Evolutionary conservation across 2,329 filamentous ascomycete species (phyloP), one percentile per base, ranked within the genome.

Genomic region (Amylocarpus encephaloides): DNA sequence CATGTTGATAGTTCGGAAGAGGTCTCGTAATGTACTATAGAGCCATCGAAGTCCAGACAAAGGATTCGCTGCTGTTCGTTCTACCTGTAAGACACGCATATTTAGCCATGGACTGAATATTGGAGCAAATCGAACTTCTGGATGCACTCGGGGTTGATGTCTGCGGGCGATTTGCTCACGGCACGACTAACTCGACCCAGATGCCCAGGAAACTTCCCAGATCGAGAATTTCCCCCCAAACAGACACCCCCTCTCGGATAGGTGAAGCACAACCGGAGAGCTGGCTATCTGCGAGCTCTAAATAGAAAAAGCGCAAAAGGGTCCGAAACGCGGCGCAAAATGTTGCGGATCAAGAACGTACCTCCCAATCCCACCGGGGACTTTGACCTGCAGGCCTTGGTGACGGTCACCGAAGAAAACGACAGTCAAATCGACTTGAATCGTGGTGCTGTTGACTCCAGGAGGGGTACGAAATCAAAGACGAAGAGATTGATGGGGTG

Each of bases 41-140:
- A 62, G 60, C 61, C 62, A 63, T 64, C 54, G 53, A 64, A 59
- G 39, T 19, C 39, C 36, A 5, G 36, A 34, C 18, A 45, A 35
- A 19, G 19, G 16, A 38, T 13, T 26, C 30, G n/a, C 19, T 29
- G 16, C 32, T 13, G 41, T 16, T 46, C 36, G 40, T 46, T 49
- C 40, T 30, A 36, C n/a, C 30, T 42, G 16, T 15, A 12, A 30
- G 9, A 43, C 36, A 40, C 30, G n/a, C 38, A 34, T 34, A 33
- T 30, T 42, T 43, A 48, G 46, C 38, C 19, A 30, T 39, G 45
- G 32, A 32, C 16, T 9, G 22, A 13, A 32, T 15, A 16, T 15
- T 47, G 13, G n/a, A 18, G 35, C 10, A 18, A 26, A 7, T 4
- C 7, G 7, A 26, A 26, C 4, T 26, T 26, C 4, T 26, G 22